phyloP scores from a whole-genome alignment of 225 moss, liverwort and hornwort genomes.

The Thuidium tamariscinum region DNA sequence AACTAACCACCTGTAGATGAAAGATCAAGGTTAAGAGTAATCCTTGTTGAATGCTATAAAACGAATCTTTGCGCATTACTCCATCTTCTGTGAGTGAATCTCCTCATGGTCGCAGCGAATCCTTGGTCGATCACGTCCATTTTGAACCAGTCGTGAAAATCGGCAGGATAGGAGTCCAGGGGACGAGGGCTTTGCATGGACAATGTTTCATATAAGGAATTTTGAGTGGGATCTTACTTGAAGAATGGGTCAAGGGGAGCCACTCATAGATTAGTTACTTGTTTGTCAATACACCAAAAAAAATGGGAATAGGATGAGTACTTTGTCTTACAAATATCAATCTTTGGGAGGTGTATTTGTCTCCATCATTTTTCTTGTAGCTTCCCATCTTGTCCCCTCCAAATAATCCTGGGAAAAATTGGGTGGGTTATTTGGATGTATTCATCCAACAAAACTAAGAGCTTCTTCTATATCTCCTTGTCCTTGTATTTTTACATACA shows the following conservation, averaged over 20 bases:
- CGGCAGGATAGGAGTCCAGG: too few relatives aligned
- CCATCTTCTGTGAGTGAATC: background rate
- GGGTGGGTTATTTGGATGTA: fast-evolving
- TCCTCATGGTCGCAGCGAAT: background rate
- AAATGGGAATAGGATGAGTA: background rate
- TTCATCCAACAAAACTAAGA: background rate
- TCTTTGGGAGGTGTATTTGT: background rate
- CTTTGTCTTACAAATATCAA: background rate
- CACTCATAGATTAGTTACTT: background rate
- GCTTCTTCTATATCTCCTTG: fast-evolving
- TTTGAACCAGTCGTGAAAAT: background rate
- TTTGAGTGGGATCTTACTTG: background rate
- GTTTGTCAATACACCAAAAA: background rate
- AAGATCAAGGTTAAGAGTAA: background rate
- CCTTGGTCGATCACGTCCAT: too few relatives aligned
- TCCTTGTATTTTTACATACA: background rate
- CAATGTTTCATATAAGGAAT: background rate
- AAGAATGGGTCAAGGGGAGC: background rate
- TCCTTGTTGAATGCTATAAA: background rate
- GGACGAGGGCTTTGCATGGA: background rate
- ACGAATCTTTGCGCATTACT: too few relatives aligned
- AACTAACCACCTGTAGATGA: background rate
- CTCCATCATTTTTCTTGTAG: background rate
- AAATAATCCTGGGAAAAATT: background rate
- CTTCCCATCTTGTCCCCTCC: background rate